These are phyloP conservation scores for Coniochaeta sp. DNA, from an alignment of 2,329 filamentous ascomycete genomes.

Conservation along the genomic window DNA sequence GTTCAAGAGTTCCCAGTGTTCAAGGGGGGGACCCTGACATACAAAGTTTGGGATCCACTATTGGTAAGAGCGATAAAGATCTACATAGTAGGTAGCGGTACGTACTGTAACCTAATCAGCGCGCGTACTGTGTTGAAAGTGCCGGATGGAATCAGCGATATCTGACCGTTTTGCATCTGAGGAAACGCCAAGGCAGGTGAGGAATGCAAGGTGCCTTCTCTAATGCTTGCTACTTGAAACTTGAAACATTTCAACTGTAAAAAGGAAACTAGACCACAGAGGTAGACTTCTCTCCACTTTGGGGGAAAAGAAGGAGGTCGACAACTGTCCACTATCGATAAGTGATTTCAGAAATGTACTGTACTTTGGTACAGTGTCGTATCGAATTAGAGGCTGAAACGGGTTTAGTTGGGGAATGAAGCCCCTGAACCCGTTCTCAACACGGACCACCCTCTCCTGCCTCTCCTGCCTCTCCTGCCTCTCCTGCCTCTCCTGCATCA, in stretches of 20 bases:
- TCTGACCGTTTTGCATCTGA: neutral
- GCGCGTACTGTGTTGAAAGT: neutral
- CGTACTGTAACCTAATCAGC: neutral
- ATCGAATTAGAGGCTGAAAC: conserved; percentile 12
- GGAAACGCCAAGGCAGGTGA: neutral
- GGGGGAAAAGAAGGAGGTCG: conserved; percentile 3
- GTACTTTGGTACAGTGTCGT: neutral
- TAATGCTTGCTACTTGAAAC: too few species aligned
- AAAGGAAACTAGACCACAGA: too few species aligned
- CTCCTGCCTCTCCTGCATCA: too few species aligned
- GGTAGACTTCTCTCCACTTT: neutral
- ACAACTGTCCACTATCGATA: neutral
- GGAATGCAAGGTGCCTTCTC: too few species aligned
- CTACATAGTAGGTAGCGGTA: too few species aligned
- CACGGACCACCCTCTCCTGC: neutral
- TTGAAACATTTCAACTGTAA: too few species aligned
- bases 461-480: too few species aligned
- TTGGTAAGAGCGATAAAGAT: conserved; percentile 1
- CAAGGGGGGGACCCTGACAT: conserved; percentile 1
- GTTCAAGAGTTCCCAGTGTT: too few species aligned
- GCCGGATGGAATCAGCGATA: too few species aligned
- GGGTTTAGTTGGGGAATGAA: conserved; percentile 12
- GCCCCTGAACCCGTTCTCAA: conserved; percentile 1
- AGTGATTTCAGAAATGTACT: too few species aligned
- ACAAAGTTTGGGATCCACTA: neutral